Percentiles rank a stretch among this genome's conserved stretches.
Evolutionary conservation across 768 basidiomycete genomes (phyloP).

Genomic region (Auriscalpium orientale): DNA sequence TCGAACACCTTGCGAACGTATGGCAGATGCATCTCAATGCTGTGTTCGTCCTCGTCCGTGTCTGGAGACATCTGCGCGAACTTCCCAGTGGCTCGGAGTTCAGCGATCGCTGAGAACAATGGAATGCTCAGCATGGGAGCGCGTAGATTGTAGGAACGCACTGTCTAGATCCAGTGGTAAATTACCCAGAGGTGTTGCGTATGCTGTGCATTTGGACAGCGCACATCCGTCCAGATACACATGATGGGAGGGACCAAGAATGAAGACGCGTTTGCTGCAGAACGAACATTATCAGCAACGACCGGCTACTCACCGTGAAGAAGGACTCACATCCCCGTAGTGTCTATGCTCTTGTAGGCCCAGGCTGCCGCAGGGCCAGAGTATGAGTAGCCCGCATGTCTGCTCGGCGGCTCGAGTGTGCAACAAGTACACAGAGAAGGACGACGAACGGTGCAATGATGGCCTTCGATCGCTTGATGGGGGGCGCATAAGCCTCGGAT

Average conservation of each 20-base stretch:
- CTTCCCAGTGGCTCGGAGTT: constrained; percentile 54
- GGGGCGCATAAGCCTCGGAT: constrained; percentile 47
- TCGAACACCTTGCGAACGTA: constrained; percentile 82
- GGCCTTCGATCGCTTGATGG: constrained; percentile 69
- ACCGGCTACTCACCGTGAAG: too few species aligned
- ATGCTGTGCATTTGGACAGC: constrained; percentile 66
- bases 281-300: neutral
- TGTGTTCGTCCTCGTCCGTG: constrained; percentile 92
- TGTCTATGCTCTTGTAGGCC: constrained; percentile 90
- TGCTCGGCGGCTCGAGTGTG: constrained; percentile 23
- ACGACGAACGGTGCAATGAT: constrained; percentile 86
- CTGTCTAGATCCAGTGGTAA: constrained; percentile 74
- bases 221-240: constrained; percentile 84
- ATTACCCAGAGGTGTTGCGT: constrained; percentile 80
- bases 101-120: constrained; percentile 47
- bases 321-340: constrained; percentile 59
- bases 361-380: constrained; percentile 92
- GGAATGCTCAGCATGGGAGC: too few species aligned
- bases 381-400: constrained; percentile 94
- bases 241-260: constrained; percentile 95
- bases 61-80: constrained; percentile 60
- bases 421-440: neutral
- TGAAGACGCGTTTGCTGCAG: constrained; percentile 79
- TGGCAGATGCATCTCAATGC: constrained; percentile 96
- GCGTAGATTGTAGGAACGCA: constrained; percentile 30